A percentile compares a stretch with the other conserved stretches of the same genome.
These are phyloP conservation scores for Geranium brycei DNA, from an alignment of 345 rosid genomes.

Conservation along the genomic window DNA sequence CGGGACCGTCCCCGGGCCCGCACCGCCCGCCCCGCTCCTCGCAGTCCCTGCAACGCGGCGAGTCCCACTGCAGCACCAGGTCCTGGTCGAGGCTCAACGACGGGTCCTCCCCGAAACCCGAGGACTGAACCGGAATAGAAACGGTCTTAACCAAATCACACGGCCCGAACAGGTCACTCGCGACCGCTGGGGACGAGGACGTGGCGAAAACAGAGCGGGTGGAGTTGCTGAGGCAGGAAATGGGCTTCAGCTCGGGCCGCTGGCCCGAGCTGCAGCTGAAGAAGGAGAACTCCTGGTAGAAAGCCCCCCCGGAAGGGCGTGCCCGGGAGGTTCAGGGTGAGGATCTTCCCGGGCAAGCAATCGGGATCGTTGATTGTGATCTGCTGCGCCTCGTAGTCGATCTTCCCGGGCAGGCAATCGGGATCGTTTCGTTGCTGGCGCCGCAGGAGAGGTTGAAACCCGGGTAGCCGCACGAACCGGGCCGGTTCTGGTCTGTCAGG, in stretches of 20 bases:
- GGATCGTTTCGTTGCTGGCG: slow-evolving; percentile 22
- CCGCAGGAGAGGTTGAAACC: slow-evolving; percentile 49
- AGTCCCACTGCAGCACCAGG: slow-evolving; percentile 31
- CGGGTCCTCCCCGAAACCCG: slow-evolving; percentile 21
- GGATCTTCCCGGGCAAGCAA: slow-evolving; percentile 50
- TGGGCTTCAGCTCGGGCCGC: slow-evolving; percentile 28
- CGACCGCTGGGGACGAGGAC: slow-evolving; percentile 23
- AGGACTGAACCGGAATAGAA: slow-evolving; percentile 46
- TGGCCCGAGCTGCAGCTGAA: slow-evolving; percentile 40
- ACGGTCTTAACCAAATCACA: slow-evolving; percentile 25
- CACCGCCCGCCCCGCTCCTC: slow-evolving; percentile 45
- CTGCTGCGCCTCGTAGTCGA: slow-evolving; percentile 47
- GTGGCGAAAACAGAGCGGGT: slow-evolving; percentile 52
- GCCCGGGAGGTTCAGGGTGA: slow-evolving; percentile 36
- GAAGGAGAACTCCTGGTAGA: slow-evolving; percentile 32
- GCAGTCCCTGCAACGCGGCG: slow-evolving; percentile 40
- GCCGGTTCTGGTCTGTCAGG: slow-evolving; percentile 18
- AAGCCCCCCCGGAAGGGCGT: slow-evolving; percentile 40
- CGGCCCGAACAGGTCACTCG: slow-evolving; percentile 13
- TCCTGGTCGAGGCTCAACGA: slow-evolving; percentile 30
- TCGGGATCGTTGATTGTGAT: slow-evolving; percentile 54
- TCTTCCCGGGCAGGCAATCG: slow-evolving; percentile 25
- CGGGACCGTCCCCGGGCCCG: slow-evolving; percentile 41
- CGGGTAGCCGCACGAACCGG: slow-evolving; percentile 35
- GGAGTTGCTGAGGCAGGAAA: slow-evolving; percentile 41